Evolutionary conservation across 2,329 filamentous ascomycete genomes (phyloP).

Genomic region (Canariomyces notabilis): DNA sequence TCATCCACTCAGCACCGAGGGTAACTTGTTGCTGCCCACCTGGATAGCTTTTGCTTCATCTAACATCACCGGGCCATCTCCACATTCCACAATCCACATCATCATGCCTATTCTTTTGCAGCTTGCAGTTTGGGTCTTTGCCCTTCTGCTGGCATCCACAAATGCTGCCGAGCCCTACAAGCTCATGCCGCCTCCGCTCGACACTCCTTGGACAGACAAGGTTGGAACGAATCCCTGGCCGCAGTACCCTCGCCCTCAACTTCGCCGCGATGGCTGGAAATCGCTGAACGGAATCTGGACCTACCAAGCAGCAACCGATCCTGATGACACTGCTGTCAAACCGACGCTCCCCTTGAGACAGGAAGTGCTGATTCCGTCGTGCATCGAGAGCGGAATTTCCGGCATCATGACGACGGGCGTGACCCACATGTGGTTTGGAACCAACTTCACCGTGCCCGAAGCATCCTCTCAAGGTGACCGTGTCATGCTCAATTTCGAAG

Average conservation of each 20-base stretch:
- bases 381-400: conserved; percentile 36
- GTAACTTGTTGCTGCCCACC: too few relatives aligned
- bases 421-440: conserved; percentile 46
- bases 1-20: too few relatives aligned
- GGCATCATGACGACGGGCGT: conserved; percentile 41
- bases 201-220: conserved; percentile 48
- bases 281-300: conserved; percentile 57
- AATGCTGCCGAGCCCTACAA: conserved; percentile 29
- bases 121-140: not conserved
- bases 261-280: conserved; percentile 49
- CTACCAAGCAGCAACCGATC: conserved; percentile 35
- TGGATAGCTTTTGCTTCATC: too few relatives aligned
- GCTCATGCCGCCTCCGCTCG: conserved; percentile 38
- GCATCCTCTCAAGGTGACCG: conserved; percentile 32
- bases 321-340: conserved; percentile 18
- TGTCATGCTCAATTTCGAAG: conserved; percentile 52
- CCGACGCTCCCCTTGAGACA: conserved; percentile 29
- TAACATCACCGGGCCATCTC: too few relatives aligned
- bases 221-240: conserved; percentile 52
- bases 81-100: too few relatives aligned
- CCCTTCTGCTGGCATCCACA: not conserved
- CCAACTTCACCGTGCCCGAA: conserved; percentile 47
- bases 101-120: conserved; percentile 1
- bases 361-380: conserved; percentile 34
- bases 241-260: conserved; percentile 53